Conservation (phyloP, 2,329 filamentous ascomycete genomes). For the Fusarium neocosmosporiellum region DNA sequence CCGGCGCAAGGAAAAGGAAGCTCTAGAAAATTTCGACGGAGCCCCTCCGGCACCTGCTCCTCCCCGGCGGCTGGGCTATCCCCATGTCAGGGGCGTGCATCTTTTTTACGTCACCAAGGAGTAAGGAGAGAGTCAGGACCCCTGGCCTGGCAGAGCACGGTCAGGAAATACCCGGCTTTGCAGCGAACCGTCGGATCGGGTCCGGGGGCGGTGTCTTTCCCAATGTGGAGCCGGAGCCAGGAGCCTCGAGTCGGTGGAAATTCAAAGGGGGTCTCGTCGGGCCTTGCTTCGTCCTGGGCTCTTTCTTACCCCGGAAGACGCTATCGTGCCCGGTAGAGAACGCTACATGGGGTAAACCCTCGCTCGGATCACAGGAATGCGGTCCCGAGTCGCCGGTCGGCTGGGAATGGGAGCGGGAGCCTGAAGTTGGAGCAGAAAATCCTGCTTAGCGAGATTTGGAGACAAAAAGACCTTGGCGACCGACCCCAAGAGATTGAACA, state of each 20-base stretch:
- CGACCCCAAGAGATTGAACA: background rate
- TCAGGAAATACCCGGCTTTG: slow-evolving; percentile 25
- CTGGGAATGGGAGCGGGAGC: slow-evolving; percentile 15
- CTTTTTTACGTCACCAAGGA: slow-evolving; percentile 20
- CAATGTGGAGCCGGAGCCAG: slow-evolving; percentile 11
- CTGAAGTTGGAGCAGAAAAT: slow-evolving; percentile 7
- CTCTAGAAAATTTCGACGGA: slow-evolving; percentile 26
- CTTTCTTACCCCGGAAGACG: background rate
- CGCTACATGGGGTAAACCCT: slow-evolving; percentile 1
- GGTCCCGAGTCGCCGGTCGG: slow-evolving; percentile 21
- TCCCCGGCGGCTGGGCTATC: slow-evolving; percentile 19
- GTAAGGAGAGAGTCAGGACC: slow-evolving; percentile 10
- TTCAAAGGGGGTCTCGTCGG: background rate
- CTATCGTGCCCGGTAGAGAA: background rate
- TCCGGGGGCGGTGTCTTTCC: slow-evolving; percentile 19
- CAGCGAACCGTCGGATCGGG: slow-evolving; percentile 37
- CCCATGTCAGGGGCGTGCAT: slow-evolving; percentile 18
- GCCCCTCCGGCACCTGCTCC: too few relatives aligned
- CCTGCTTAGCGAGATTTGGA: background rate
- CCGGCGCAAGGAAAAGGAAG: slow-evolving; percentile 29
- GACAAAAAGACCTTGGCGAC: background rate
- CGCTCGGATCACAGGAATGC: slow-evolving; percentile 28
- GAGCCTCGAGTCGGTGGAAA: slow-evolving; percentile 4
- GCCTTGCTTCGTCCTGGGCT: background rate
- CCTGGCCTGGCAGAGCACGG: slow-evolving; percentile 2